Evolutionary conservation across 495 filamentous ascomycete species (phyloP).

Genomic region (Trichoderma gamsii): DNA sequence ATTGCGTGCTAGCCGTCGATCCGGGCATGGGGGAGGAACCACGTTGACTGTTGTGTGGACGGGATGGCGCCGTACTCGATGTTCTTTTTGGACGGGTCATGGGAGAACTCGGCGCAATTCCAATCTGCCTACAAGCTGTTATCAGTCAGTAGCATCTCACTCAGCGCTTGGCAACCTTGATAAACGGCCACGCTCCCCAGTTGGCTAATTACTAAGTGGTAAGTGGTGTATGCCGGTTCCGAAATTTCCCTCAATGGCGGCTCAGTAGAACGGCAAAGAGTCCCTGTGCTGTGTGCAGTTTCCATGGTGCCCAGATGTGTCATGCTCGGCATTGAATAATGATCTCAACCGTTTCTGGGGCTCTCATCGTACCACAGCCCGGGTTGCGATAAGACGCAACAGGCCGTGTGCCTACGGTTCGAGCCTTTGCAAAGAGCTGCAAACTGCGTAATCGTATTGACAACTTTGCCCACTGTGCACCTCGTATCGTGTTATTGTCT

Average conservation of each 20-base stretch:
- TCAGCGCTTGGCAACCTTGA: constrained; percentile 3
- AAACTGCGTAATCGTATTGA: background rate
- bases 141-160: background rate
- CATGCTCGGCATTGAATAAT: background rate
- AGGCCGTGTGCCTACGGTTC: background rate
- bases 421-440: background rate
- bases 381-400: background rate
- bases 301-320: background rate
- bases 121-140: background rate
- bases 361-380: background rate
- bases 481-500: background rate
- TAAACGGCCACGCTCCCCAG: background rate
- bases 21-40: constrained; percentile 4
- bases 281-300: background rate
- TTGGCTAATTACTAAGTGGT: too few species aligned
- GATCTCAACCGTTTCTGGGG: background rate
- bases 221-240: background rate
- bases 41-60: constrained; percentile 9
- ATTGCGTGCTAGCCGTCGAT: constrained; percentile 10
- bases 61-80: background rate
- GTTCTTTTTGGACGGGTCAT: background rate
- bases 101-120: constrained; percentile 1
- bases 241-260: background rate
- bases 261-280: background rate
- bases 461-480: background rate